phyloP scores from a whole-genome alignment of 2,329 filamentous ascomycete species.

The Botrytis galanthina region DNA sequence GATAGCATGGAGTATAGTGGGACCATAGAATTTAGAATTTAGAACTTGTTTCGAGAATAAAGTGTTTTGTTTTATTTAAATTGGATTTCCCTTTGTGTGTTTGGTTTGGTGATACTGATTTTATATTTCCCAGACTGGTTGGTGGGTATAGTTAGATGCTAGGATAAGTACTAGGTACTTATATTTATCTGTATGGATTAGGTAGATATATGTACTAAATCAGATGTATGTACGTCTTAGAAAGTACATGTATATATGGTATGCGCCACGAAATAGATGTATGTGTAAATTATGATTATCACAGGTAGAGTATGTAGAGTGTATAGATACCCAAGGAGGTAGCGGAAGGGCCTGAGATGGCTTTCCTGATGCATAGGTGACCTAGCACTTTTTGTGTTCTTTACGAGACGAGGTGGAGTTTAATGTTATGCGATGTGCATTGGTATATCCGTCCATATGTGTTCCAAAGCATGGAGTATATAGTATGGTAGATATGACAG shows the following conservation, averaged over 20 bases:
- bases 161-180: too few species aligned
- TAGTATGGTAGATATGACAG: not conserved
- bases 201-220: too few species aligned
- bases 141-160: too few species aligned
- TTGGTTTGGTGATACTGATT: not conserved
- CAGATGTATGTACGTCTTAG: too few species aligned
- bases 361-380: not conserved
- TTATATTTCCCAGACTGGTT: too few species aligned
- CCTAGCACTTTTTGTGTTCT: not conserved
- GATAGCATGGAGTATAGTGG: not conserved
- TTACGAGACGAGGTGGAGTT: not conserved
- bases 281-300: not conserved
- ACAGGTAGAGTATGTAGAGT: not conserved
- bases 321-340: not conserved
- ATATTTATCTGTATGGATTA: too few species aligned
- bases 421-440: not conserved
- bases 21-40: not conserved
- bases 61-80: not conserved
- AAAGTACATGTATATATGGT: too few species aligned
- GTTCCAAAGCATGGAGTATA: not conserved
- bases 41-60: not conserved
- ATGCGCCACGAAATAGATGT: too few species aligned
- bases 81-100: not conserved
- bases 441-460: not conserved
- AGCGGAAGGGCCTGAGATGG: not conserved